Conservation (phyloP, 306 rosid genomes). For the Malus asiatica region DNA sequence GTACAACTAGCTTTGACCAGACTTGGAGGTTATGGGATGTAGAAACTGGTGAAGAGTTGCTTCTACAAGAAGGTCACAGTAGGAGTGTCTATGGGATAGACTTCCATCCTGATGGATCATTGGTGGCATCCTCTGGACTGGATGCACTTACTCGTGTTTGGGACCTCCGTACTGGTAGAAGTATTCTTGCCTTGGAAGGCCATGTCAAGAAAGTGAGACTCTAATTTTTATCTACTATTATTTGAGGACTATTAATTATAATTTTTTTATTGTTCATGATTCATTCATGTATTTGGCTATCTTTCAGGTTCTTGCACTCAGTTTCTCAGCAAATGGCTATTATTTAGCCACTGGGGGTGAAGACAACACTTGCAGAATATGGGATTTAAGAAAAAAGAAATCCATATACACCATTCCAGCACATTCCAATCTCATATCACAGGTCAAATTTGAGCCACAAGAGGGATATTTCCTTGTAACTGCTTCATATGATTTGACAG, state of each 20-base stretch:
- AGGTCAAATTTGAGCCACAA: constrained; percentile 89
- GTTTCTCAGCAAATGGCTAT: constrained; percentile 85
- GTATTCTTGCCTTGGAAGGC: constrained; percentile 90
- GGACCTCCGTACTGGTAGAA: constrained; percentile 94
- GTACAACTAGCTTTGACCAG: constrained; percentile 93
- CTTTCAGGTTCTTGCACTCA: constrained; percentile 72
- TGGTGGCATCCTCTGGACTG: constrained; percentile 86
- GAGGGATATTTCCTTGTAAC: constrained; percentile 96
- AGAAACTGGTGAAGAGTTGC: constrained; percentile 82
- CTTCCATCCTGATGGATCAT: constrained; percentile 85
- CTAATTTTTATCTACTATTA: not conserved
- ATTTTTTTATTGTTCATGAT: not conserved
- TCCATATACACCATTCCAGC: constrained; percentile 85
- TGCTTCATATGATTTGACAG: constrained; percentile 87
- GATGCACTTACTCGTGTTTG: constrained; percentile 88
- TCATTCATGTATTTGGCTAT: not conserved
- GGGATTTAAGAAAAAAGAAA: constrained; percentile 93
- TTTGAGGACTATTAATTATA: not conserved
- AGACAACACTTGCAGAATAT: constrained; percentile 83
- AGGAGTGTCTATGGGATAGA: constrained; percentile 73
- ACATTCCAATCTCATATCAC: constrained; percentile 81
- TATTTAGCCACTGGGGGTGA: constrained; percentile 89
- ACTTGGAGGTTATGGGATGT: constrained; percentile 98
- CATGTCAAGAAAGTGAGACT: constrained; percentile 82
- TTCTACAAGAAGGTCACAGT: constrained; percentile 97